Evolutionary conservation across 2,329 filamentous ascomycete species (phyloP).

Genomic region (Botrytis byssoidea): DNA sequence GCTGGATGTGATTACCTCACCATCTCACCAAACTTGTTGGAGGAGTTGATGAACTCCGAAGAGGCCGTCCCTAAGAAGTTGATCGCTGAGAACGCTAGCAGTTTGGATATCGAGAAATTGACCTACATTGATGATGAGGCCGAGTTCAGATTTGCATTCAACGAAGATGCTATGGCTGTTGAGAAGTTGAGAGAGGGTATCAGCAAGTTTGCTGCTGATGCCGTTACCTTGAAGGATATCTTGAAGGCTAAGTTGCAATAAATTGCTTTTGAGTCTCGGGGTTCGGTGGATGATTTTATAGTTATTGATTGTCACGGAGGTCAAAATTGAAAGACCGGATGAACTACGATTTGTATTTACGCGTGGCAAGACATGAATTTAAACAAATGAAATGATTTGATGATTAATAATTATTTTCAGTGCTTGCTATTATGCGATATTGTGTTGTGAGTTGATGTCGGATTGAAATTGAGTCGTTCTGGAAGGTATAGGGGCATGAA

Average conservation of each 20-base stretch:
- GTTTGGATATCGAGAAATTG: slow-evolving; percentile 81
- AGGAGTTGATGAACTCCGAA: slow-evolving; percentile 85
- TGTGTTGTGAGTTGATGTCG: background rate
- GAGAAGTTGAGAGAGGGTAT: slow-evolving; percentile 99
- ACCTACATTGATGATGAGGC: slow-evolving; percentile 87
- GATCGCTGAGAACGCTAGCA: slow-evolving; percentile 61
- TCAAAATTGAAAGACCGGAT: slow-evolving; percentile 12
- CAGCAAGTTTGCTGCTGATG: slow-evolving; percentile 98
- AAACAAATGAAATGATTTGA: slow-evolving; percentile 12
- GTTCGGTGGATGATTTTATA: background rate
- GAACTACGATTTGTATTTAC: background rate
- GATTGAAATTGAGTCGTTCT: background rate
- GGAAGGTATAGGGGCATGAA: background rate
- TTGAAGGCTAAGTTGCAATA: slow-evolving; percentile 75
- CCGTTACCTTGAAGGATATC: slow-evolving; percentile 88
- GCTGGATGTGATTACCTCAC: slow-evolving; percentile 98
- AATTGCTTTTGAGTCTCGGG: slow-evolving; percentile 11
- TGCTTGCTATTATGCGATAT: background rate
- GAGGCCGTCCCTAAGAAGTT: slow-evolving; percentile 90
- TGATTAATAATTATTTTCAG: background rate
- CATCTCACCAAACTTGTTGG: slow-evolving; percentile 94
- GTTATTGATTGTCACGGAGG: slow-evolving; percentile 9
- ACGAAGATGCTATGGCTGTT: slow-evolving; percentile 98
- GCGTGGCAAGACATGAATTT: background rate
- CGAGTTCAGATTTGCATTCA: slow-evolving; percentile 96